phyloP scores from a whole-genome alignment of 1,284 basidiomycete species.

The Grifola frondosa region DNA sequence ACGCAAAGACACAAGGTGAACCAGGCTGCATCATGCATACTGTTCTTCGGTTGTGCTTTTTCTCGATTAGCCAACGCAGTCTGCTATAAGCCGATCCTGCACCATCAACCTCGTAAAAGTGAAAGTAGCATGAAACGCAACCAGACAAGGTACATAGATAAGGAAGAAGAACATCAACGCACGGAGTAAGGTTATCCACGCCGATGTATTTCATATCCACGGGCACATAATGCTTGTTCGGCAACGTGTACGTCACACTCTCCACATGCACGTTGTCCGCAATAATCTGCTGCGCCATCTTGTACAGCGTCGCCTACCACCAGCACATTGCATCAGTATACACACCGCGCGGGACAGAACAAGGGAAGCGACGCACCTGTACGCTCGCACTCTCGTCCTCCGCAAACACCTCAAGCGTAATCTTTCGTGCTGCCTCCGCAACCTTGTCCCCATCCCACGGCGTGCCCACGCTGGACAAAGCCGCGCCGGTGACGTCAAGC shows the following conservation, averaged over 20 bases:
- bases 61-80: no score
- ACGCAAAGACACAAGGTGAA: no score
- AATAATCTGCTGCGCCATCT: conserved; percentile 80
- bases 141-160: not conserved
- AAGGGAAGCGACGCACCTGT: conserved; percentile 54
- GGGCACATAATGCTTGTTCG: conserved; percentile 94
- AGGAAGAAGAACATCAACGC: conserved; percentile 11
- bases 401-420: conserved; percentile 84
- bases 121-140: not conserved
- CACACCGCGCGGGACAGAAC: not conserved
- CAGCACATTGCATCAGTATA: not conserved
- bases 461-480: conserved; percentile 46
- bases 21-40: no score
- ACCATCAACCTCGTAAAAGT: not conserved
- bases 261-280: conserved; percentile 62
- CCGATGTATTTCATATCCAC: conserved; percentile 72
- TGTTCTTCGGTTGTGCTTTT: no score
- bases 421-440: conserved; percentile 54
- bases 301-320: conserved; percentile 82
- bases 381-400: conserved; percentile 89
- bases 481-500: conserved; percentile 37
- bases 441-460: conserved; percentile 63
- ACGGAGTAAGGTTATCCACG: conserved; percentile 53
- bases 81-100: no score
- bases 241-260: conserved; percentile 73